A percentile compares a stretch with the other conserved stretches of the same genome.
These are phyloP conservation scores for Auxenochlorella pyrenoidosa DNA, from an alignment of 139 green algal species.

Conservation along the genomic window DNA sequence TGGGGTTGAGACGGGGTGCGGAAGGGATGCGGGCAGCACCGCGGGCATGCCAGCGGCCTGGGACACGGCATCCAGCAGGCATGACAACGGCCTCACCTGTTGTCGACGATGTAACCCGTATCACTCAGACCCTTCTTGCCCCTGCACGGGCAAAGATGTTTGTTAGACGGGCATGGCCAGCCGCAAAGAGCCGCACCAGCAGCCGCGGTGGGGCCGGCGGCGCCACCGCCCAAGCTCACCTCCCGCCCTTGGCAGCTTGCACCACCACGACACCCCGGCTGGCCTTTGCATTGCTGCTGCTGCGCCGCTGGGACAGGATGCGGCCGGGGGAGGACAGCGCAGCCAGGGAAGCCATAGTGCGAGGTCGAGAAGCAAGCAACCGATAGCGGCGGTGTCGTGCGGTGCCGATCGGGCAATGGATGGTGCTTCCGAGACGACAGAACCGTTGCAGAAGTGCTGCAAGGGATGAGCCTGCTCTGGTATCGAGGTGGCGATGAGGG, in stretches of 20 bases:
- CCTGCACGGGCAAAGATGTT: not conserved
- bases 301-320: not conserved
- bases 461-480: too few relatives aligned
- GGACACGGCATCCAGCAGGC: too few relatives aligned
- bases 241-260: not conserved
- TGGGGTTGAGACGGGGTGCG: not conserved
- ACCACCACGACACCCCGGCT: not conserved
- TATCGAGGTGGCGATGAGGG: too few relatives aligned
- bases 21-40: not conserved
- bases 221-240: not conserved
- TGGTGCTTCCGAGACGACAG: too few relatives aligned
- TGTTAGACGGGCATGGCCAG: not conserved
- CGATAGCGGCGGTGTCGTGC: too few relatives aligned
- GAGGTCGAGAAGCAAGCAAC: not conserved
- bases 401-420: too few relatives aligned
- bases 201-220: not conserved
- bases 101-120: conserved; percentile 26
- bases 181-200: not conserved
- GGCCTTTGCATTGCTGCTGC: not conserved
- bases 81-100: not conserved
- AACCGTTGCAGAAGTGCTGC: too few relatives aligned
- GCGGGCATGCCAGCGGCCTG: not conserved
- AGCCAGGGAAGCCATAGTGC: not conserved
- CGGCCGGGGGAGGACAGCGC: not conserved
- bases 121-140: not conserved